Base-by-base conservation (phyloP, 805 yeast species). In the Nakazawaea laoshanensis region DNA sequence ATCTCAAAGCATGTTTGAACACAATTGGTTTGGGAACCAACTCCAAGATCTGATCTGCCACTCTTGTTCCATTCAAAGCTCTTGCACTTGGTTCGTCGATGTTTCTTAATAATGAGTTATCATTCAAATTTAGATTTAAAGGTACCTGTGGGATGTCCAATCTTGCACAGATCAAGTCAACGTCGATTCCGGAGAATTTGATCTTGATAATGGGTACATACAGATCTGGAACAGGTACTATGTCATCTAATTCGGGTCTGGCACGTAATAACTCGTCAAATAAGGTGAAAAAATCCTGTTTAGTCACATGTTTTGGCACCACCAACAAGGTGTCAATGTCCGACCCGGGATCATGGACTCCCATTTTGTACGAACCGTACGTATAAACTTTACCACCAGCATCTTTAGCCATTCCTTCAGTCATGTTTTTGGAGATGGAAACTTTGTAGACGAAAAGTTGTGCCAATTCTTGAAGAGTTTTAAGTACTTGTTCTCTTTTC, bases 361-460 rank as follows among this genome's bases (percentile, higher is more conserved):
- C 98, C 27, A 92, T 60, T 42, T 96, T 67, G 49, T 88, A 92
- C 1, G 96, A 87, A 1, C 98, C 98, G 60, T 72, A 92, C 0
- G 96, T 87, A 53, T 88, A 92, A n/a, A 92, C 75, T 53, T 92
- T 92, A 23, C 98, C 98, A 24, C 98, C 98, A 0, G 97, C 94
- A 55, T 92, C 98, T 36, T 63, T 70, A 0, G 97, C 95, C 96
- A 92, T 87, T 2, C 96, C 96, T 40, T 92, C 97, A 22, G 87
- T 76, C 96, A 92, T 87, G 50, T 89, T 88, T 49, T 82, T 87
- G 40, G 67, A 73, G 42, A 73, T 67, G 3, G 94, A 80, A 7
- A 87, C 96, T 10, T 59, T 70, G 47, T 74, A 82, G 2, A 92
- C 98, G 57, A 89, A 89, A 42, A 80, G 84, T 46, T 79, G 72